Percentiles rank a stretch among this genome's conserved stretches.
Conservation (phyloP, 768 basidiomycete species). For the Trametes maxima region DNA sequence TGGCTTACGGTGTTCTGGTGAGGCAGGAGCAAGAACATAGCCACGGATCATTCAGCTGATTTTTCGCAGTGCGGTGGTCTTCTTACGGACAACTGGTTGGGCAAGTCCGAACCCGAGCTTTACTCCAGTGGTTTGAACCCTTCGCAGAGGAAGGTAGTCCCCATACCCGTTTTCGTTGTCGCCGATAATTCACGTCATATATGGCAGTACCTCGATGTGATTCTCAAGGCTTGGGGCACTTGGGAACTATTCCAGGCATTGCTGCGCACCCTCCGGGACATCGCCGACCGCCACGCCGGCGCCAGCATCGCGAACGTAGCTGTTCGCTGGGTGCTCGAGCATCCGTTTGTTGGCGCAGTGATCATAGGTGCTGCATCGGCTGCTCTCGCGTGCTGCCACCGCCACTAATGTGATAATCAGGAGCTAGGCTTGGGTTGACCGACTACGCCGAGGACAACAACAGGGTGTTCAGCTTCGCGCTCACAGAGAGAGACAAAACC, state of each 20-base stretch:
- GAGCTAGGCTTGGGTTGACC: constrained; percentile 70
- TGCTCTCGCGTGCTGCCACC: neutral
- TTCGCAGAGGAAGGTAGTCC: constrained; percentile 72
- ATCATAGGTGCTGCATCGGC: constrained; percentile 57
- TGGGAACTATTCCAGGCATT: constrained; percentile 76
- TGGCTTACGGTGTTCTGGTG: constrained; percentile 81
- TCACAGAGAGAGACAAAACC: constrained; percentile 55
- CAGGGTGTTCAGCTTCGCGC: constrained; percentile 56
- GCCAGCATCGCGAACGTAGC: constrained; percentile 75
- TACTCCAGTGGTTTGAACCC: constrained; percentile 70
- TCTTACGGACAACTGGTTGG: constrained; percentile 73
- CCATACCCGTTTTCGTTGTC: neutral
- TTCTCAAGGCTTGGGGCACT: constrained; percentile 71
- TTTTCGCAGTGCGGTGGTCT: constrained; percentile 73
- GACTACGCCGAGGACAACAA: constrained; percentile 71
- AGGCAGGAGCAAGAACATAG: constrained; percentile 23
- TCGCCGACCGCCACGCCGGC: constrained; percentile 65
- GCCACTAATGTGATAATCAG: constrained; percentile 38
- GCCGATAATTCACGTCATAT: neutral
- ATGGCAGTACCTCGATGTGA: constrained; percentile 78
- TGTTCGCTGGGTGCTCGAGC: constrained; percentile 82
- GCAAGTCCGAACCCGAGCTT: constrained; percentile 63
- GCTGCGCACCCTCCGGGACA: constrained; percentile 52
- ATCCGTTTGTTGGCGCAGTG: constrained; percentile 72
- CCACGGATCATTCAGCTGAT: neutral